Percentiles rank a stretch among this genome's conserved stretches.
These are phyloP conservation scores for Ochetophila trinervis DNA, from an alignment of 306 rosid species.

Conservation along the genomic window DNA sequence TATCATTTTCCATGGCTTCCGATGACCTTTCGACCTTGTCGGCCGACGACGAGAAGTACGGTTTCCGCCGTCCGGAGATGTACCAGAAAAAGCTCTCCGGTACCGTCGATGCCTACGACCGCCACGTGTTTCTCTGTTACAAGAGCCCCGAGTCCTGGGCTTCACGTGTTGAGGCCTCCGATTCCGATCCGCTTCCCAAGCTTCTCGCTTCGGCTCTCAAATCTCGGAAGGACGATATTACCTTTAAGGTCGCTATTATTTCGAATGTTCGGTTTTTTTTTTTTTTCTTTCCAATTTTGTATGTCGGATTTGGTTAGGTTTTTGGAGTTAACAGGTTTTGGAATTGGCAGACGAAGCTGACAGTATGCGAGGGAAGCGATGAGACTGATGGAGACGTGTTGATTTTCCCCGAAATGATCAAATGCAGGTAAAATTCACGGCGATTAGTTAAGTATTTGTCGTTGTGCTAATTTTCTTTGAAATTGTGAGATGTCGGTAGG, in stretches of 20 bases:
- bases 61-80: conserved; percentile 86
- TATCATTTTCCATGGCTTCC: conserved; percentile 41
- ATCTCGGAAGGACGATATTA: conserved; percentile 52
- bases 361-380: conserved; percentile 67
- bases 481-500: neutral
- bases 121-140: conserved; percentile 87
- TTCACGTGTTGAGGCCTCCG: conserved; percentile 61
- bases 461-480: neutral
- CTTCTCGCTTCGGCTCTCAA: conserved; percentile 44
- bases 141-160: conserved; percentile 69
- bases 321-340: conserved; percentile 1
- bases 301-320: neutral
- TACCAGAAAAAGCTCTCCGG: conserved; percentile 58
- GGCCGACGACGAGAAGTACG: conserved; percentile 51
- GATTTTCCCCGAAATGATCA: conserved; percentile 84
- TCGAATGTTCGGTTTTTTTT: neutral
- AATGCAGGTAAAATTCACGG: conserved; percentile 46
- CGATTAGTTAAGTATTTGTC: neutral
- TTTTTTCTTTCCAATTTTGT: neutral
- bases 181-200: conserved; percentile 67
- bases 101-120: conserved; percentile 66
- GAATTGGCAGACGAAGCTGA: conserved; percentile 60
- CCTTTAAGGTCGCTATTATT: conserved; percentile 42
- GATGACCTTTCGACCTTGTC: conserved; percentile 18
- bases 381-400: conserved; percentile 69